phyloP scores from a whole-genome alignment of 192 early-diverging fungal genomes.

The Entomortierella lignicola region DNA sequence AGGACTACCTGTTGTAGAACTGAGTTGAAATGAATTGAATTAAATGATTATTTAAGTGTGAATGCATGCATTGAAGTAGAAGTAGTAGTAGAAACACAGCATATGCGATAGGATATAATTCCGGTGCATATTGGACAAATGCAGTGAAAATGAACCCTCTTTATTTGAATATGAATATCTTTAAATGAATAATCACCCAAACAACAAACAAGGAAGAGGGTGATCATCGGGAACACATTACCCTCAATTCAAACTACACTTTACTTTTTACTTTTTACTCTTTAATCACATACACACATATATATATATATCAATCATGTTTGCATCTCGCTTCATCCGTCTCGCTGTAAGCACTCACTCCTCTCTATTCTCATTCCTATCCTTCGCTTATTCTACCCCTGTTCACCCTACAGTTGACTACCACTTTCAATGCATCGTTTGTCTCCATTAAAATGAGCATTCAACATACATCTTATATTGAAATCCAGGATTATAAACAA shows the following conservation, averaged over 20 bases:
- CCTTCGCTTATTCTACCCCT: no score
- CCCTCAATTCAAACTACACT: background rate
- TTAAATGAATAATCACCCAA: background rate
- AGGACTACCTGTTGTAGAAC: background rate
- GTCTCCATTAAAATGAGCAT: no score
- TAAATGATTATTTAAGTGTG: no score
- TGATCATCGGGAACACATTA: conserved; percentile 1
- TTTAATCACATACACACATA: background rate
- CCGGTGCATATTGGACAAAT: background rate
- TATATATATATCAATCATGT: conserved; percentile 13
- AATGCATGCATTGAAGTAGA: no score
- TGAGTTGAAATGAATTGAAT: background rate
- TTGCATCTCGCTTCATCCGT: conserved; percentile 33
- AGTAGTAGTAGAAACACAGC: no score
- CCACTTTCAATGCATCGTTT: no score
- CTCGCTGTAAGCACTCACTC: conserved; percentile 32
- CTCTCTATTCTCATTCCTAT: background rate
- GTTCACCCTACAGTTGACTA: no score
- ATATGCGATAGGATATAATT: background rate
- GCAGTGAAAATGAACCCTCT: no score
- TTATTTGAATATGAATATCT: background rate
- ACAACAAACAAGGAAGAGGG: conserved; percentile 2
- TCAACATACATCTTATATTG: no score
- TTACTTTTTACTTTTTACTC: background rate
- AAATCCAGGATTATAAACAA: no score